Percentiles rank a stretch among this genome's conserved stretches.
Conservation (phyloP, 345 rosid species). For the Euphorbia tirucalli region DNA sequence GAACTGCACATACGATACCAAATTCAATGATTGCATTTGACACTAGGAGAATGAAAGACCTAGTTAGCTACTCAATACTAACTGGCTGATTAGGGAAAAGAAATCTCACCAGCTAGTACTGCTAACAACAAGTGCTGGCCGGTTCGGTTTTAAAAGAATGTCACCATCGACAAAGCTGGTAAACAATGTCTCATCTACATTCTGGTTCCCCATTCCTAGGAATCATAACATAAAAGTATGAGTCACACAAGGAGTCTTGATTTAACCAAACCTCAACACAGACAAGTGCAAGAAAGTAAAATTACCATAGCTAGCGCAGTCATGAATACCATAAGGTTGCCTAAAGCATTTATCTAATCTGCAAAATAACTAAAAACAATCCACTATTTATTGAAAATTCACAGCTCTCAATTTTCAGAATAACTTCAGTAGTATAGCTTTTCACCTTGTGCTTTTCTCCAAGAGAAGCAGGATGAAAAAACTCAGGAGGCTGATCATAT, state of each 20-base stretch:
- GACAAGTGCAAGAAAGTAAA: neutral
- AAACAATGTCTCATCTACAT: slow-evolving; percentile 55
- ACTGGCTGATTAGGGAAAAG: neutral
- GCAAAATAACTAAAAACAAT: slow-evolving; percentile 67
- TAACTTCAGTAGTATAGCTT: neutral
- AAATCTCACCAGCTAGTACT: slow-evolving; percentile 92
- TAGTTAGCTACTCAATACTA: neutral
- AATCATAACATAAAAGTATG: slow-evolving; percentile 18
- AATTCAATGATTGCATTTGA: neutral
- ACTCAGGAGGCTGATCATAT: slow-evolving; percentile 96
- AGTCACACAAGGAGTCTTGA: neutral
- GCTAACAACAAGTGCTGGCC: slow-evolving; percentile 94
- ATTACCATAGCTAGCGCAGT: slow-evolving; percentile 65
- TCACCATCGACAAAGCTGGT: slow-evolving; percentile 40
- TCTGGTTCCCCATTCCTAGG: slow-evolving; percentile 29
- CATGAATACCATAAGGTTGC: slow-evolving; percentile 53
- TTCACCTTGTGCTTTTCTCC: slow-evolving; percentile 78
- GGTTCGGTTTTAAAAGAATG: slow-evolving; percentile 54
- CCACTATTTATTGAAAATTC: slow-evolving; percentile 17
- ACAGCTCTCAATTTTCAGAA: neutral
- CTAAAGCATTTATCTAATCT: slow-evolving; percentile 57
- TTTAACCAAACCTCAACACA: slow-evolving; percentile 1
- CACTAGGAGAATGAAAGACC: neutral
- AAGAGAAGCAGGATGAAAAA: slow-evolving; percentile 70
- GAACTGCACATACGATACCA: neutral